Conservation (phyloP, 2,329 filamentous ascomycete genomes). For the Hymenoscyphus fructigenus region DNA sequence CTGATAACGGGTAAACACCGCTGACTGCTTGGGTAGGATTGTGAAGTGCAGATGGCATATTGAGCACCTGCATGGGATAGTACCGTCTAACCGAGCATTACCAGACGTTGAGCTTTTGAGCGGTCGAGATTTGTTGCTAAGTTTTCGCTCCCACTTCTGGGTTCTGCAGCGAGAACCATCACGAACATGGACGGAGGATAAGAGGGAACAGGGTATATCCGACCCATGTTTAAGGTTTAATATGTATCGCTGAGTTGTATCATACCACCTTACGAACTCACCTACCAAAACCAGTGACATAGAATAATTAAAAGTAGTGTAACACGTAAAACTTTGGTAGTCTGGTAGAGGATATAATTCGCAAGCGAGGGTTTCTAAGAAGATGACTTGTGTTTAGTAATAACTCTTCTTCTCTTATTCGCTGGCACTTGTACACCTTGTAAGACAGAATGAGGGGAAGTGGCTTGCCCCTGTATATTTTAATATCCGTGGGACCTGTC, state of each 20-base stretch:
- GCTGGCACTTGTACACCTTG: neutral
- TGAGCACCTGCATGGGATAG: neutral
- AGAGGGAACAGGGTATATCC: too few relatives aligned
- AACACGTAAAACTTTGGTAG: neutral
- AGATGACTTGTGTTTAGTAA: neutral
- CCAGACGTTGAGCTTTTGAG: neutral
- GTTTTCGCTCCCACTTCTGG: neutral
- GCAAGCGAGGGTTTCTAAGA: neutral
- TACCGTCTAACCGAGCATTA: neutral
- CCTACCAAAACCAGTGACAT: neutral
- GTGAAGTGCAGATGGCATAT: neutral
- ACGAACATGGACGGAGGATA: neutral
- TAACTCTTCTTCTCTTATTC: neutral
- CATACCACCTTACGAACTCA: neutral
- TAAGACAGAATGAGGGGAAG: neutral
- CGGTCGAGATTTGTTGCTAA: neutral
- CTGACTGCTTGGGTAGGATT: neutral
- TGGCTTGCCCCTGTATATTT: neutral
- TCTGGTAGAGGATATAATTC: neutral
- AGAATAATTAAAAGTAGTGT: neutral
- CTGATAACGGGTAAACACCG: conserved; percentile 1
- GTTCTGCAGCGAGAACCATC: neutral
- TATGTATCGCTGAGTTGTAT: neutral
- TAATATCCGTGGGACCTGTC: neutral
- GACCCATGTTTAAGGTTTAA: neutral